Conservation (phyloP, 2,329 filamentous ascomycete genomes). For the Diaporthe nobilis region DNA sequence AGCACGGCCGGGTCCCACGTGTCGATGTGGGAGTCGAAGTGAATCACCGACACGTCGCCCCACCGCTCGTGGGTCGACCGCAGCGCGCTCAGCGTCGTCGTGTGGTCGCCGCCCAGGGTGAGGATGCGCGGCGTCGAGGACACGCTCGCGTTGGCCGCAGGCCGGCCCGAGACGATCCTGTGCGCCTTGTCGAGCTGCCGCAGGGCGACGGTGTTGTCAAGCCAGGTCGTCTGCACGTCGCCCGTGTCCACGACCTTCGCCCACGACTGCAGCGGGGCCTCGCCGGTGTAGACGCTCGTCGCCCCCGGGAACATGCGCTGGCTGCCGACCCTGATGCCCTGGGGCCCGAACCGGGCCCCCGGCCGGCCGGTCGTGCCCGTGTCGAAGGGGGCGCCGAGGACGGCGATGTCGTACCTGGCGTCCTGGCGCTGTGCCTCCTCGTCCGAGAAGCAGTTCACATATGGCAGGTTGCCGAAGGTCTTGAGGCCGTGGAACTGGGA, state of each 20-base stretch:
- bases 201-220: constrained; percentile 82
- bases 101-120: constrained; percentile 76
- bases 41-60: constrained; percentile 73
- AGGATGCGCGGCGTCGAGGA: constrained; percentile 66
- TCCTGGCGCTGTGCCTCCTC: constrained; percentile 59
- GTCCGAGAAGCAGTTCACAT: constrained; percentile 72
- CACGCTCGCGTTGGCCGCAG: constrained; percentile 58
- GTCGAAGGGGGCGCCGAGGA: constrained; percentile 66
- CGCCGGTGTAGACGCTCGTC: constrained; percentile 38
- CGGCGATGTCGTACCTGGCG: constrained; percentile 69
- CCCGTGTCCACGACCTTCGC: constrained; percentile 78
- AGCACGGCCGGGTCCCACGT: constrained; percentile 78
- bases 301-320: constrained; percentile 38
- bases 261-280: constrained; percentile 36
- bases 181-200: constrained; percentile 81
- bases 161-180: constrained; percentile 54
- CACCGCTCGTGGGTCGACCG: constrained; percentile 70
- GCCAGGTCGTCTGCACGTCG: constrained; percentile 82
- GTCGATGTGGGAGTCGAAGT: constrained; percentile 77
- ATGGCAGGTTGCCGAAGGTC: constrained; percentile 73
- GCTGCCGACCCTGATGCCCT: constrained; percentile 40
- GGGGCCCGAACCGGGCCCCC: constrained; percentile 38
- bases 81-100: constrained; percentile 73
- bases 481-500: constrained; percentile 69
- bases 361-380: constrained; percentile 48